phyloP scores from a whole-genome alignment of 306 rosid genomes.

The Dicorynia guianensis region DNA sequence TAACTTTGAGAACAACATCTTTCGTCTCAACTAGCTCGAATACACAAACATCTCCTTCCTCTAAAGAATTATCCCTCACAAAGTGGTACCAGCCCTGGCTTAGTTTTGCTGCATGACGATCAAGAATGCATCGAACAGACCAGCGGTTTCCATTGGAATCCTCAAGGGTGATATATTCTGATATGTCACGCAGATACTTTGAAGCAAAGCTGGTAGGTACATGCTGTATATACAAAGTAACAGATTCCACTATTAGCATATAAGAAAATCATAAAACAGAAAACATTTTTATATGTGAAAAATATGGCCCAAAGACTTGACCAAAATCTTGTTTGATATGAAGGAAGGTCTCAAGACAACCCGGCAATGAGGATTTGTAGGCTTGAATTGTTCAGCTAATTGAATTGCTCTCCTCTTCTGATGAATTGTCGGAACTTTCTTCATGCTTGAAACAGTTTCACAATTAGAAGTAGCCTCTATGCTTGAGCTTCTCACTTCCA shows the following conservation, averaged over 20 bases:
- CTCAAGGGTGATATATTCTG: background rate
- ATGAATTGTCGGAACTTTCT: background rate
- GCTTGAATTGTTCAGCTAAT: background rate
- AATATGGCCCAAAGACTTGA: background rate
- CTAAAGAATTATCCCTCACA: background rate
- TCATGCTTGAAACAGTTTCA: background rate
- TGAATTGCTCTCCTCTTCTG: slow-evolving; percentile 9
- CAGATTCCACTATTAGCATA: background rate
- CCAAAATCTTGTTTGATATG: slow-evolving; percentile 2
- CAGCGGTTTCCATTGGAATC: slow-evolving; percentile 12
- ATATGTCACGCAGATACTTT: background rate
- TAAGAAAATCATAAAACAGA: background rate
- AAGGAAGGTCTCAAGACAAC: slow-evolving; percentile 23
- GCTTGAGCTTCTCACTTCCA: background rate
- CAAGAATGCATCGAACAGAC: slow-evolving; percentile 1
- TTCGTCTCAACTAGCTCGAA: slow-evolving; percentile 3
- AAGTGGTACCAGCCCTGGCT: slow-evolving; percentile 25
- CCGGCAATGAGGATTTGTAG: slow-evolving; percentile 26
- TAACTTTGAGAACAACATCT: background rate
- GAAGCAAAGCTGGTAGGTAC: slow-evolving; percentile 14
- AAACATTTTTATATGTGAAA: background rate
- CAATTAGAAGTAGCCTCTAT: background rate
- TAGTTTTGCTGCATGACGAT: background rate
- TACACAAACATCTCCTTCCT: slow-evolving; percentile 22
- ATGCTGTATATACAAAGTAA: slow-evolving; percentile 9